Base-by-base conservation (phyloP, 805 yeast genomes). In the Yarrowia bubula region DNA sequence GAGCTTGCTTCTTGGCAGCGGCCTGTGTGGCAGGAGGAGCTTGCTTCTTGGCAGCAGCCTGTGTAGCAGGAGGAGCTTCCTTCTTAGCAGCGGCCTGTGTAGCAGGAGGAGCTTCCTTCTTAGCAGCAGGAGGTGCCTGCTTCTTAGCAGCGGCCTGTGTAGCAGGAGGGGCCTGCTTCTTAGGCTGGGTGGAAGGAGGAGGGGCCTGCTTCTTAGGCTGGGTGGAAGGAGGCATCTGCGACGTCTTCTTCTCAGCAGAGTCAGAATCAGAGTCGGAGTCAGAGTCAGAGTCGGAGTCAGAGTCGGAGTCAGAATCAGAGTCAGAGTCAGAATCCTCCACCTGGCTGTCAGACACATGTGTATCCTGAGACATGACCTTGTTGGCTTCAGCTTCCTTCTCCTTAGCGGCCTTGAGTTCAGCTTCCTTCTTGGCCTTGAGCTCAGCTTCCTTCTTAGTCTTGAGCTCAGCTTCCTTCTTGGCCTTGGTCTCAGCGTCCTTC, bases 281-380 rank as follows among this genome's bases (percentile, higher is more conserved):
- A 15, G 22, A 31, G 22, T 47, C 38, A 5, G 53, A 47, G 28
- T 47, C 53, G 9, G 53, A 47, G 15, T 47, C 53, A 32, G 53
- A 47, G 9, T 38, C 43, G 15, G 57, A 50, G 13, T 50, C 53
- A 10, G 32, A 22, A 17, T 44, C 48, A 14, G 46, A 42, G n/a
- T 42, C 47, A 13, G 47, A 43, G 46, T 42, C 46, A 11, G 46
- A 42, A 35, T 37, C 42, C 35, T 22, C 32, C 13, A 11, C 22
- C 39, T 47, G 39, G 17, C 39, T 32, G 53, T 47, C 53, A 10
- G 53, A 47, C n/a, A 33, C 53, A 47, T 47, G 53, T 5, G 53
- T 32, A 35, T 47, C 53, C 39, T 47, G 53, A n/a, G 53, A 47
- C 15, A 38, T 32, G 13, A 15, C 14, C 60, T 39, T 14, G 6